Base-by-base conservation (phyloP, 2,329 filamentous ascomycete genomes). In the Xylaria digitata region DNA sequence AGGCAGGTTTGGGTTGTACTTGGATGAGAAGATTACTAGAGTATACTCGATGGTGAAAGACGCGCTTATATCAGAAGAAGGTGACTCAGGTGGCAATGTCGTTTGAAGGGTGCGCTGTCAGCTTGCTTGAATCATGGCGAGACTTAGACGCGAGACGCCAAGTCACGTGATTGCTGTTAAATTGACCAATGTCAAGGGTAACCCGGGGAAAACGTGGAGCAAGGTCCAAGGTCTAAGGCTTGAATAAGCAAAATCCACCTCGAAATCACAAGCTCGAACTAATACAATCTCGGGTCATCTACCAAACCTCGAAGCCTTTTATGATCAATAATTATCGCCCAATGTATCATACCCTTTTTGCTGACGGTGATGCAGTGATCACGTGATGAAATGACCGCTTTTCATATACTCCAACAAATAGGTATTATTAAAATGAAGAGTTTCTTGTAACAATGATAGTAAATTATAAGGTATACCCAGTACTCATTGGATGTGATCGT, bases 121-220 rank as follows among this genome's bases (percentile, higher is more conserved):
- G 43, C 13, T 48, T 48, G 53, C 19, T 45, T 23, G 26, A 23
- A 40, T 23, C 59, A 42, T 57, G 40, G 34, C 23, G 61, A 61
- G 50, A 57, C 58, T 55, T 49, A 26, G n/a, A 62, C 71, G 66
- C 71, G 63, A 49, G 69, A 72, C 71, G 62, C 71, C 63, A 70
- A 26, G 53, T 70, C 71, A 72, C 68, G 68, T 72, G 71, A 67
- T 49, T 71, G 63, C 63, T 67, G 40, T 65, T 19, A 67, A 70
- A 71, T 9, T 66, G 62, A 55, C 69, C 66, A 72, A 71, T 70
- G 53, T 26, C 26, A 26, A 26, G 26, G 26, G 26, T 40, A 8
- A 3, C 17, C 26, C 48, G 11, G 17, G 23, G 48, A 50, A 26
- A 26, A 4, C 26, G 15, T 11, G 5, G 13, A 43, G 13, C 6